These are phyloP conservation scores for Naegleria fowleri DNA, from an alignment of 208 protist genomes.

Conservation along the genomic window DNA sequence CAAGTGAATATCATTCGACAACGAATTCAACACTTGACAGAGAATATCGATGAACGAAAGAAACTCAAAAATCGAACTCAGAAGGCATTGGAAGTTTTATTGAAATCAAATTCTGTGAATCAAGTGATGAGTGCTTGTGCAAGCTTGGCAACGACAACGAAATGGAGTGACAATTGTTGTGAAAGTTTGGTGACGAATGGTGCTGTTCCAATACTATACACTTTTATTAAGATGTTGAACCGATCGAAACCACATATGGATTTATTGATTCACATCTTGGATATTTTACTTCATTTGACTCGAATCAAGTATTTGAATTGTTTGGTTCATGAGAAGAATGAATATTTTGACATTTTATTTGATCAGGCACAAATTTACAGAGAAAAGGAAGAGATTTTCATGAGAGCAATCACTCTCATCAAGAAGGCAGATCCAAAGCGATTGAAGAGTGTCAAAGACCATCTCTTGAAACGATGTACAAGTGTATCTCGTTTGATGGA, in stretches of 20 bases:
- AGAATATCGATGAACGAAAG: background rate
- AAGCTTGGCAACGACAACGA: background rate
- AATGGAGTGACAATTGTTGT: constrained; percentile 16
- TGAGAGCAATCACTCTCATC: background rate
- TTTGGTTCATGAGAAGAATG: background rate
- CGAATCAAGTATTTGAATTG: background rate
- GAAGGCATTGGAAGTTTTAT: background rate
- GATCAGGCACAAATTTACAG: constrained; percentile 21
- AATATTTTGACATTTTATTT: background rate
- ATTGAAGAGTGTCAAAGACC: background rate
- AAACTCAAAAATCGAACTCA: constrained; percentile 10
- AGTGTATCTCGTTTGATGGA: background rate
- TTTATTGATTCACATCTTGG: constrained; percentile 3
- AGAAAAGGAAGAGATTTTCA: constrained; percentile 30
- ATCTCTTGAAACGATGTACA: background rate
- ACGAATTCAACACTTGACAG: background rate
- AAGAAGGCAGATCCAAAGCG: background rate
- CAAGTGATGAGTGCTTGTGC: constrained; percentile 23
- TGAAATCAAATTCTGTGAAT: background rate
- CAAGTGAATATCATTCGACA: background rate
- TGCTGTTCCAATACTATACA: constrained; percentile 21
- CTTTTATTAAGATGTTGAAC: constrained; percentile 12
- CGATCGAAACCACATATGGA: background rate
- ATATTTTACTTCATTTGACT: constrained; percentile 14
- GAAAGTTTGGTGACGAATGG: constrained; percentile 1